Percentiles rank a stretch among this genome's conserved stretches.
These are phyloP conservation scores for Ophiostoma sp. DNA, from an alignment of 2,329 filamentous ascomycete species.

Conservation along the genomic window DNA sequence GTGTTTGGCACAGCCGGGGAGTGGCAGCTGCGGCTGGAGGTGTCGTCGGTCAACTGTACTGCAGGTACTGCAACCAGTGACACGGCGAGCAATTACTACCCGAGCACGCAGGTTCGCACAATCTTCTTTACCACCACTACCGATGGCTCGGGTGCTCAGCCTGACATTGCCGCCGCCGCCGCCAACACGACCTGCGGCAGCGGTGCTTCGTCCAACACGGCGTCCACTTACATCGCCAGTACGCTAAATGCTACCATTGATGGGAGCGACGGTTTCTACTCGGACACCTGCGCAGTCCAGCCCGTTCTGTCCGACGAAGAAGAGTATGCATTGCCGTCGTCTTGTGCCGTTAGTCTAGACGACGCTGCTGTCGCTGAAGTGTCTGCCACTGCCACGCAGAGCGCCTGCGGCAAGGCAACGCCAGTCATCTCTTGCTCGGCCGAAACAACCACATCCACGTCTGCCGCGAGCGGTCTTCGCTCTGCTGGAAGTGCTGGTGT, in stretches of 20 bases:
- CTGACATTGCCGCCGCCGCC: background rate
- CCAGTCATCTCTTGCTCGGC: background rate
- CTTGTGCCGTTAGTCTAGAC: background rate
- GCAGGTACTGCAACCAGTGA: background rate
- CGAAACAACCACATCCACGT: background rate
- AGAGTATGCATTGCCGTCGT: background rate
- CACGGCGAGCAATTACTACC: background rate
- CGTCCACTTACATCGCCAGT: background rate
- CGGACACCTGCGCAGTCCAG: background rate
- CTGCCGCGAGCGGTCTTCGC: background rate
- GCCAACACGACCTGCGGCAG: background rate
- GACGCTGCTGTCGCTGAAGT: background rate
- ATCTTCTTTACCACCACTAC: conserved; percentile 1
- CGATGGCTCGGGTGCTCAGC: background rate
- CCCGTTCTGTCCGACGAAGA: background rate
- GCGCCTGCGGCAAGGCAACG: background rate
- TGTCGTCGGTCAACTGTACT: background rate
- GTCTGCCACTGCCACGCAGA: background rate
- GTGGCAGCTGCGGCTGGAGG: background rate
- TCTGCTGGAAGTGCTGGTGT: background rate
- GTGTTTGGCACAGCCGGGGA: background rate
- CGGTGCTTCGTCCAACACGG: background rate
- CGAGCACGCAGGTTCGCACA: background rate
- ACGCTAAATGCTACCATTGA: background rate
- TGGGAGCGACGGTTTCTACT: background rate